These are phyloP conservation scores for Beauveria medogensis DNA, from an alignment of 2,329 filamentous ascomycete genomes.

Conservation along the genomic window DNA sequence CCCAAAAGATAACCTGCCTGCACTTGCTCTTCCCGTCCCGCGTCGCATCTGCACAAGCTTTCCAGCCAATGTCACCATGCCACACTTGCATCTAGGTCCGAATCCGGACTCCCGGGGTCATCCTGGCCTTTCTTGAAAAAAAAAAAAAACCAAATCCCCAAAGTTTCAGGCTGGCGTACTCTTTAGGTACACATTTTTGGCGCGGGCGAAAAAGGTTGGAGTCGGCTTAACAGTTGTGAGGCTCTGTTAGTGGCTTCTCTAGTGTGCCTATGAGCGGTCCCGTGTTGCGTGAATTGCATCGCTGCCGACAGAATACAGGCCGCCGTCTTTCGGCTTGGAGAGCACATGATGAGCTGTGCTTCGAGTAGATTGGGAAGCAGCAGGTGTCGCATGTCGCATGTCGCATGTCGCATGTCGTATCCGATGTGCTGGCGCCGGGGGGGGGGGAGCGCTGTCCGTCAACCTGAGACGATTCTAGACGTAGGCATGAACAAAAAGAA, in stretches of 20 bases:
- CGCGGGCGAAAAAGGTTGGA: neutral
- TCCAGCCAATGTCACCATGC: neutral
- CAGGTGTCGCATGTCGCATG: neutral
- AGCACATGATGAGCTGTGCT: neutral
- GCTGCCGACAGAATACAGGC: neutral
- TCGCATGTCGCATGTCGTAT: neutral
- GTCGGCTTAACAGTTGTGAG: conserved; percentile 4
- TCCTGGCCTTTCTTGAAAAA: neutral
- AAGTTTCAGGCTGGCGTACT: neutral
- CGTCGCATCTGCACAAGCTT: neutral
- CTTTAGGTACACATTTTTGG: neutral
- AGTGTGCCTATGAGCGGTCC: neutral
- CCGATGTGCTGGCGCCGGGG: neutral
- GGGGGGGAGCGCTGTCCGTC: neutral
- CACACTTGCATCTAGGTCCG: neutral
- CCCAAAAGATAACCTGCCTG: neutral
- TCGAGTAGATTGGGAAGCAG: neutral
- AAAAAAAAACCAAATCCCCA: no score
- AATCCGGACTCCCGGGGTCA: neutral
- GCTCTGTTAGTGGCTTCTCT: conserved; percentile 4
- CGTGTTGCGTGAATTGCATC: neutral
- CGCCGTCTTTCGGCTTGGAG: neutral
- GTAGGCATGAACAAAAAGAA: no score
- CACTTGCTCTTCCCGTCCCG: neutral
- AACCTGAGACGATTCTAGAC: neutral